These are phyloP conservation scores for Funneliformis mosseae DNA, from an alignment of 192 early-diverging fungal genomes.

Conservation along the genomic window DNA sequence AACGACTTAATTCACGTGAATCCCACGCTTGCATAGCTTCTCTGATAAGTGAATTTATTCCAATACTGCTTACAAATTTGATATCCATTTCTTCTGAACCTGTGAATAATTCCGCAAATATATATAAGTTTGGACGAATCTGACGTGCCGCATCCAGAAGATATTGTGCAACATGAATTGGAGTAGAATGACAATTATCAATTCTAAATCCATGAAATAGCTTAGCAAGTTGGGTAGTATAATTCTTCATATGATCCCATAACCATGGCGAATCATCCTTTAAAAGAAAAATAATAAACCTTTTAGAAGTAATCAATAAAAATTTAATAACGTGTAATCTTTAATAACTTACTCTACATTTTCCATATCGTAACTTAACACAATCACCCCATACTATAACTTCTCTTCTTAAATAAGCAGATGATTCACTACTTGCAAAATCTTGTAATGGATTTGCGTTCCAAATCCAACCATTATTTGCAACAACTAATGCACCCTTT, in stretches of 20 bases:
- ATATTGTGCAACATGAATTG: constrained; percentile 91
- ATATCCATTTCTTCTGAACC: constrained; percentile 94
- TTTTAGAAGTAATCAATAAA: constrained; percentile 3
- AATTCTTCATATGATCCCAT: constrained; percentile 90
- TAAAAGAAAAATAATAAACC: background rate
- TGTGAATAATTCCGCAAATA: constrained; percentile 98
- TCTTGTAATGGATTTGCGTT: constrained; percentile 87
- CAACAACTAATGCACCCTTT: constrained; percentile 73
- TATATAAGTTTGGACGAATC: constrained; percentile 90
- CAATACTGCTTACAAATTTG: constrained; percentile 87
- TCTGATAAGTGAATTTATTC: constrained; percentile 95
- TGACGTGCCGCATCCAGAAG: constrained; percentile 85
- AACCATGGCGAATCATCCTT: constrained; percentile 90
- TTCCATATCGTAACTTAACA: constrained; percentile 96
- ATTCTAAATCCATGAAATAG: constrained; percentile 97
- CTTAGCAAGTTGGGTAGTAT: constrained; percentile 85
- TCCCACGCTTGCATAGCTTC: constrained; percentile 99
- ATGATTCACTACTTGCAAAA: constrained; percentile 87
- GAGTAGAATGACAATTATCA: constrained; percentile 99
- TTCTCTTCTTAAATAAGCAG: constrained; percentile 90
- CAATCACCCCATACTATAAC: constrained; percentile 99
- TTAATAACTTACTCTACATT: constrained; percentile 48
- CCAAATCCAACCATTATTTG: constrained; percentile 98
- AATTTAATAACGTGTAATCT: background rate
- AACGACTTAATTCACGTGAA: constrained; percentile 81